phyloP scores from a whole-genome alignment of 1,284 basidiomycete species.

The Apiotrichum mycotoxinovorans region DNA sequence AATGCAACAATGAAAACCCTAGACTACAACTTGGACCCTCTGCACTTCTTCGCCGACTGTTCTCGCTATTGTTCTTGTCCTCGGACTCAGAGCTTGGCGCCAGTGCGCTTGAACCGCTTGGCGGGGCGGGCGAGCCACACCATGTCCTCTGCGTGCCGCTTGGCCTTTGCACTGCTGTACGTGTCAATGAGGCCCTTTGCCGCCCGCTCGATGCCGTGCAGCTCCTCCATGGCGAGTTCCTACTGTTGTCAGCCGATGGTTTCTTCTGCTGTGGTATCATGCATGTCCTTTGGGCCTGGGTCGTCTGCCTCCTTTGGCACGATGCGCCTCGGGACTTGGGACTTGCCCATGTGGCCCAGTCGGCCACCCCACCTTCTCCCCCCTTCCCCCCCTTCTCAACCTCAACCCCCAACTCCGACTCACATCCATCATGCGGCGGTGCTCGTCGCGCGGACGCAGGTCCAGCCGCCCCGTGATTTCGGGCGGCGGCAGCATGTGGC shows the following conservation, averaged over 20 bases:
- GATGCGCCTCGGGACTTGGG: too few relatives aligned
- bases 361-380: not conserved
- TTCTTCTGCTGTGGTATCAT: too few relatives aligned
- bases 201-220: not conserved
- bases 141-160: not conserved
- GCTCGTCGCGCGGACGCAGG: not conserved
- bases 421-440: not conserved
- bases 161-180: not conserved
- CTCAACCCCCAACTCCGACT: not conserved
- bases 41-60: too few relatives aligned
- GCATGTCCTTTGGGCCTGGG: too few relatives aligned
- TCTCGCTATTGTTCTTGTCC: too few relatives aligned
- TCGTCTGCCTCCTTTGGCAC: not conserved
- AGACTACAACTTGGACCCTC: too few relatives aligned
- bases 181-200: not conserved
- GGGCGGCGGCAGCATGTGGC: not conserved
- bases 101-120: not conserved
- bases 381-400: not conserved
- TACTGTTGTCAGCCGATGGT: not conserved
- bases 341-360: too few relatives aligned
- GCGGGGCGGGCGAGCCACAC: not conserved
- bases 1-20: too few relatives aligned
- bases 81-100: constrained; percentile 1
- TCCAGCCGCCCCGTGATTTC: not conserved
- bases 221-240: not conserved